A percentile compares a stretch with the other conserved stretches of the same genome.
phyloP scores from a whole-genome alignment of 1,284 basidiomycete species.

The Heterobasidion occidentale region DNA sequence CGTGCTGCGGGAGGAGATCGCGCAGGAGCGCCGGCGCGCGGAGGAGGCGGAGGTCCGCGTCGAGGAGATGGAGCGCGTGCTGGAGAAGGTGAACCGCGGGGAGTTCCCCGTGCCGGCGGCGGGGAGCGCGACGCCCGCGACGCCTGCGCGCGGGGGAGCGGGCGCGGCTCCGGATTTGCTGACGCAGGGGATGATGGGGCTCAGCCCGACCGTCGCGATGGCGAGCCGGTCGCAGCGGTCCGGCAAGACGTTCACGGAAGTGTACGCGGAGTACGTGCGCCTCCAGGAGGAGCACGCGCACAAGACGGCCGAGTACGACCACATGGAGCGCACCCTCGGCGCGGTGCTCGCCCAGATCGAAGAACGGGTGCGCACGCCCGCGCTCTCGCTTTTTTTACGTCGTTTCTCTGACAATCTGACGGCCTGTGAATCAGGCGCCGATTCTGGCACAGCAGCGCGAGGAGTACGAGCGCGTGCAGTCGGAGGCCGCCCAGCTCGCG shows the following conservation, averaged over 20 bases:
- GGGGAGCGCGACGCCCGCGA: slow-evolving; percentile 22
- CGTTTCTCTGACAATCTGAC: slow-evolving; percentile 1
- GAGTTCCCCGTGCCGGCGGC: slow-evolving; percentile 55
- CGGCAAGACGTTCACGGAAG: slow-evolving; percentile 84
- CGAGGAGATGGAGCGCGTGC: slow-evolving; percentile 53
- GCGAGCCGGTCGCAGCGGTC: slow-evolving; percentile 69
- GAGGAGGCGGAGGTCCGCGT: slow-evolving; percentile 55
- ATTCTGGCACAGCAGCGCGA: slow-evolving; percentile 78
- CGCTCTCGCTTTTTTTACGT: not conserved
- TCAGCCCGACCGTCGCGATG: slow-evolving; percentile 83
- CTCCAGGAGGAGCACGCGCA: slow-evolving; percentile 77
- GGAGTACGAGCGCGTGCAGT: slow-evolving; percentile 76
- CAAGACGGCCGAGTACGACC: slow-evolving; percentile 74
- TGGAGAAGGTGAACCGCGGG: slow-evolving; percentile 59
- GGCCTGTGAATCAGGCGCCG: slow-evolving; percentile 54
- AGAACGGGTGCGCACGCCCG: slow-evolving; percentile 60
- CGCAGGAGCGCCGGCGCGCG: slow-evolving; percentile 50
- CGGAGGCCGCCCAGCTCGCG: slow-evolving; percentile 75
- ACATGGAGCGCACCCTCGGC: slow-evolving; percentile 71
- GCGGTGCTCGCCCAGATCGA: slow-evolving; percentile 80
- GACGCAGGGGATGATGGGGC: slow-evolving; percentile 47
- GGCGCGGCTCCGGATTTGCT: slow-evolving; percentile 30
- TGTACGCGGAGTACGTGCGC: slow-evolving; percentile 82
- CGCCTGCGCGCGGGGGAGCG: slow-evolving; percentile 34
- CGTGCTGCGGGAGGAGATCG: slow-evolving; percentile 55